Base-by-base conservation (phyloP, 2,329 filamentous ascomycete genomes). In the Fusarium hostae region DNA sequence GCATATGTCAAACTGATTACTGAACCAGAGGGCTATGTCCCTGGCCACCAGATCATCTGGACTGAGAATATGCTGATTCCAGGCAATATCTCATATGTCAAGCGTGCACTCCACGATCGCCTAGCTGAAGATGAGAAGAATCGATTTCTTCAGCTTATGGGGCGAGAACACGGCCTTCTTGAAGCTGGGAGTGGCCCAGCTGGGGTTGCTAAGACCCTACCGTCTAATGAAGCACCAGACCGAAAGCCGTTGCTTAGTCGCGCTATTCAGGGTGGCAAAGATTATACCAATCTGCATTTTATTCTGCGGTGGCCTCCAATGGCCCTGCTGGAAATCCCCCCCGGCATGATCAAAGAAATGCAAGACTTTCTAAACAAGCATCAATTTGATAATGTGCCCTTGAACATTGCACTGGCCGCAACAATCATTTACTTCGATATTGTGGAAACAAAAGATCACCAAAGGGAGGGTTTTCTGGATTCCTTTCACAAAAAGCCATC, bases 301-400 rank as follows among this genome's bases (percentile, higher is more conserved):
- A 10, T 4, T 10, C 1, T 63, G 26, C 6, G 12, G 6, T 63
- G 60, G 60, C 60, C 60, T 4, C 55, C 45, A 0, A 45, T 63
- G 26, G 45, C 60, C 2, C 3, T 43, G 1, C 16, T 63, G 11
- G n/a, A 60, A 2, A 24, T 63, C 9, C 55, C 55, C 0, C 2
- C 8, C 1, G 13, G 10, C 9, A 60, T 63, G 55, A 24, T 60
- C 15, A 2, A 20, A 0, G 18, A 2, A 1, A 40, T 51, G 16
- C 6, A 39, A 4, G 0, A 1, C 0, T 51, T 63, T 13, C 30
- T 44, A 4, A 1, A 2, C 1, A 1, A 0, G 0, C 20, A 43
- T 9, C 44, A 3, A 1, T 3, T 3, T 1, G 60, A 63, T 5
- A 44, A 51, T 8, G 18, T 63, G 4, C 45, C 60, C 0, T 8